Base-by-base conservation (phyloP, 2,329 filamentous ascomycete genomes). In the Fusarium buharicum region DNA sequence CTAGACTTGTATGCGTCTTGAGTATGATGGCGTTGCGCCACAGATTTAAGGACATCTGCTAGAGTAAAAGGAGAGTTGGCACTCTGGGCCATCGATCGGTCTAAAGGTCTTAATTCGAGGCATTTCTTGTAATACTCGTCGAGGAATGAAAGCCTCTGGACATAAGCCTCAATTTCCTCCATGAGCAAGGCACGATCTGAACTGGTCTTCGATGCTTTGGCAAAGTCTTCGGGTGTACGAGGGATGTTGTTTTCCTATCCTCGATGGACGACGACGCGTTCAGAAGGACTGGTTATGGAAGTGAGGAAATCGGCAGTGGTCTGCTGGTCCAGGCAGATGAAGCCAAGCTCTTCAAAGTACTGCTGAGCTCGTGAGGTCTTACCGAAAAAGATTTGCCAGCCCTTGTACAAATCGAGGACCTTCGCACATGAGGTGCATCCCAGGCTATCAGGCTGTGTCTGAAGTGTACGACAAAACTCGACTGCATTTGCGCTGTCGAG, bases 261-360 rank as follows among this genome's bases (percentile, higher is more conserved):
- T 5, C 66, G 67, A 14, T 66, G 70, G 11, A 72, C 46, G 11
- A 72, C 46, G 28, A 72, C 43, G 11, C 75, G 73, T 52, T 77
- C 75, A 2, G 64, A 55, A 2, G 72, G 70, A 14, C 67, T 72
- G 1, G 80, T 82, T 22, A 84, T 78, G 1, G 80, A 80, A 1
- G 63, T 91, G 31, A 92, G 75, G 74, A 91, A 92, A 70, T 92
- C 89, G 3, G 89, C 85, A 2, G 88, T 91, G 0, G 89, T 91
- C 64, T 87, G 76, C 17, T 78, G 71, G 2, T 72, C 70, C 5
- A 76, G 76, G 20, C 73, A 89, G 10, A 83, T 77, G 62, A 90
- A 91, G 0, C 89, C 88, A 54, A 72, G 65, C 22, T 57, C 45
- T 33, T 64, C 54, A 36, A 72, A 72, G 16, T 71, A 72, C 7